Evolutionary conservation across 2,329 filamentous ascomycete genomes (phyloP), one percentile per base, ranked within the genome.

Genomic region (Aspergillus aculeatus): DNA sequence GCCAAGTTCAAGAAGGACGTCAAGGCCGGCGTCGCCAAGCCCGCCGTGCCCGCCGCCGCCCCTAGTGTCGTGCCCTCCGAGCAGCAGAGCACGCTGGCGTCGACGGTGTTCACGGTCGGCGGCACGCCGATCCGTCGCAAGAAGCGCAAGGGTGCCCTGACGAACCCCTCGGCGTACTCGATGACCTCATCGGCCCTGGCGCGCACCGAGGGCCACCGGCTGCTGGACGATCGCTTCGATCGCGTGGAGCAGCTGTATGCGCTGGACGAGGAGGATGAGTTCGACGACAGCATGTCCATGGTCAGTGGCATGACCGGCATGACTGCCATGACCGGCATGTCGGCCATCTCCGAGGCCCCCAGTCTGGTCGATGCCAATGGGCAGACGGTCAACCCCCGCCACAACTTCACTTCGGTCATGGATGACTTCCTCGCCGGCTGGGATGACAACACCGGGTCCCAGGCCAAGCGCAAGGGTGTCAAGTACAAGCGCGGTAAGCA

Each of bases 61-160:
- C 68, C 70, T 5, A 77, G 71, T 12, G 71, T 74, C 14, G 71
- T 73, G 7, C 72, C 75, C n/a, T 77, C 75, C 2, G 73, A 75
- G 54, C 77, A 77, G 51, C 73, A 72, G 31, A 79, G 73, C 56
- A 79, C 77, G 5, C 67, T 76, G 24, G 75, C 79, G n/a, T 78
- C 77, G 4, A 79, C 79, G 9, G 67, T 76, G 31, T 81, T 75
- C 73, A 80, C 76, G 63, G 89, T 88, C 62, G 91, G 90, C 38
- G 92, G 92, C 12, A 80, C 79, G 5, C 78, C 78, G 1, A 71
- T 81, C 35, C 86, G 91, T 55, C 85, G 84, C 62, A 98, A 98
- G 87, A 97, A 96, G 85, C 87, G 94, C 72, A 98, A 96, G 81
- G 94, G 93, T 50, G 94, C 95, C 2, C 79, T 96, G 74, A 98